Evolutionary conservation across 768 basidiomycete genomes (phyloP).

Genomic region (Pisolithus marmoratus): DNA sequence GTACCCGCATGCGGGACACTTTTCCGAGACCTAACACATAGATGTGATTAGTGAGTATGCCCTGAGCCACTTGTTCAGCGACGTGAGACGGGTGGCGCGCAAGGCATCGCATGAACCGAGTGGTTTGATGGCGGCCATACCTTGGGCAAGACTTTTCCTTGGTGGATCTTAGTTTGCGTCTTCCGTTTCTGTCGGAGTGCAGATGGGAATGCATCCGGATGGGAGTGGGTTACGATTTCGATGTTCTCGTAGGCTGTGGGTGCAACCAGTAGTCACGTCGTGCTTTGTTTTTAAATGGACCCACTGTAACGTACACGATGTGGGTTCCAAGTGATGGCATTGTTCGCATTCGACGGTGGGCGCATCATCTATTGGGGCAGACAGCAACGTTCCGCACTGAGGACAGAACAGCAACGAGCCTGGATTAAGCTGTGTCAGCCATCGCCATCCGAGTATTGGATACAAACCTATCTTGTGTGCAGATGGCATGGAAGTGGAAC

Average conservation of each 20-base stretch:
- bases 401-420: constrained; percentile 96
- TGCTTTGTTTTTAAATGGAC: neutral
- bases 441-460: no score
- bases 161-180: constrained; percentile 79
- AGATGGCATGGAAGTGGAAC: constrained; percentile 21
- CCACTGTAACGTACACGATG: constrained; percentile 63
- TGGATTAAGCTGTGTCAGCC: constrained; percentile 21
- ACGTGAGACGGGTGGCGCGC: neutral
- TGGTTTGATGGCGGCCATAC: constrained; percentile 24
- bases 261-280: neutral
- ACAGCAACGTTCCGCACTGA: constrained; percentile 83
- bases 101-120: neutral
- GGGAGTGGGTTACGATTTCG: constrained; percentile 83
- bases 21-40: constrained; percentile 45
- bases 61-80: no score
- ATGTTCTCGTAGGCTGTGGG: constrained; percentile 83
- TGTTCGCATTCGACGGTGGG: constrained; percentile 79
- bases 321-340: constrained; percentile 82
- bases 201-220: constrained; percentile 93
- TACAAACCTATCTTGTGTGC: constrained; percentile 42
- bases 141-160: constrained; percentile 62
- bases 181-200: constrained; percentile 81
- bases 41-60: constrained; percentile 42
- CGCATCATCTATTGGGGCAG: constrained; percentile 72
- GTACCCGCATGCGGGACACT: constrained; percentile 84